Evolutionary conservation across 2,329 filamentous ascomycete species (phyloP), one percentile per base, ranked within the genome.

Genomic region (Biscogniauxia sp.): DNA sequence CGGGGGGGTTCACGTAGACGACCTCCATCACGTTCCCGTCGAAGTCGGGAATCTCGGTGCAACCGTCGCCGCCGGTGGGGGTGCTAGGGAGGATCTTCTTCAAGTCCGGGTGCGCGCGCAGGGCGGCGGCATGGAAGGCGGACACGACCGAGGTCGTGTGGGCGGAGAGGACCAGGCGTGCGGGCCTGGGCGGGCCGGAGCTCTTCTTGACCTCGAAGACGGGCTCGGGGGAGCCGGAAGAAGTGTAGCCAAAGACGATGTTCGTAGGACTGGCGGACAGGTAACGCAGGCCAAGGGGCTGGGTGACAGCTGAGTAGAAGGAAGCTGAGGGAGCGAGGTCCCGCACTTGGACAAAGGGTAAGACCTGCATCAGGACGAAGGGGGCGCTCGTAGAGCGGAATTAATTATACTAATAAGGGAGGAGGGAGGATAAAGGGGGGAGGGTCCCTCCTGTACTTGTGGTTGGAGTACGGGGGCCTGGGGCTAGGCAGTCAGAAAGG

Each of bases 11-110:
- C 8, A 80, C 80, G 73, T 87, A 90, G 55, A 93, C 85, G 28
- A 91, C 89, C 72, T 95, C 91, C 72, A 96, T 87, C 68, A 84
- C 90, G 77, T 96, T 96, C 55, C 91, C 91, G 77, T 96, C 92
- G 58, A 91, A 83, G 75, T 96, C 92, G 62, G 87, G 83, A 50
- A 92, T 87, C 81, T 78, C 85, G 79, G 75, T 84, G 77, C 70
- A 74, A 66, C 68, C 75, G 64, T 76, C 77, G 66, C 72, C 74
- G 71, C 69, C 70, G 64, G 59, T 32, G 50, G 58, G 57, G 6
- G 64, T 50, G 25, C 66, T 69, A n/a, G 67, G 56, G 52, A 58
- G 60, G 57, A 66, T 64, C 57, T 70, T 77, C 54, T 68, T 79
- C 79, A 68, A 83, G 84, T 71, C 71, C 53, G 80, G 79, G 68